phyloP scores from a whole-genome alignment of 2,329 filamentous ascomycete species.

The Thermoascus crustaceus region DNA sequence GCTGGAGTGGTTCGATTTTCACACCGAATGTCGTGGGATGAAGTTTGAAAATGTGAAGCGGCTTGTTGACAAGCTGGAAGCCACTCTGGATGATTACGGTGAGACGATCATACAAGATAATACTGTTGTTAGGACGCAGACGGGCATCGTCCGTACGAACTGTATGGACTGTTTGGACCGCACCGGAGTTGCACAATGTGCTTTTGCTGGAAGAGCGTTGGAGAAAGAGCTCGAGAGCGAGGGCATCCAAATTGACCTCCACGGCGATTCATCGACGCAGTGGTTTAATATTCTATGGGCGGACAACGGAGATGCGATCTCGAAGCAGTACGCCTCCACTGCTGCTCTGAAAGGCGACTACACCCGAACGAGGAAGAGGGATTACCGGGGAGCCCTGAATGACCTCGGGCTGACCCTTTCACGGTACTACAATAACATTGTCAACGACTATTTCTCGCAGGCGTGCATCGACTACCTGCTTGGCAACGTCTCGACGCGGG shows the following conservation, averaged over 20 bases:
- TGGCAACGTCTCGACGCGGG: conserved; percentile 72
- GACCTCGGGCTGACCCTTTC: conserved; percentile 85
- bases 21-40: conserved; percentile 87
- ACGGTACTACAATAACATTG: conserved; percentile 70
- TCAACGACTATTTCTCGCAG: conserved; percentile 96
- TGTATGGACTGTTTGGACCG: conserved; percentile 98
- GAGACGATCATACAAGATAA: conserved; percentile 56
- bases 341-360: conserved; percentile 96
- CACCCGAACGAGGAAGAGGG: conserved; percentile 79
- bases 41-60: conserved; percentile 90
- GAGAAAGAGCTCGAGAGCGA: conserved; percentile 70
- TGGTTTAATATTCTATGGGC: conserved; percentile 99
- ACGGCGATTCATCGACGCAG: conserved; percentile 67
- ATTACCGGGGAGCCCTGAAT: conserved; percentile 83
- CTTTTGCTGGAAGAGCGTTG: conserved; percentile 73
- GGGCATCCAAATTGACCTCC: conserved; percentile 65
- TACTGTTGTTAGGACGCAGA: conserved; percentile 46
- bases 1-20: conserved; percentile 98
- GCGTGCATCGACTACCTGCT: conserved; percentile 90
- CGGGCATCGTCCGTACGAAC: conserved; percentile 80
- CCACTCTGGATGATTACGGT: conserved; percentile 60
- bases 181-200: conserved; percentile 92
- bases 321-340: conserved; percentile 90
- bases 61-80: conserved; percentile 62
- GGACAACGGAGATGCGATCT: conserved; percentile 93